Evolutionary conservation across 2,329 filamentous ascomycete species (phyloP).

Genomic region (Diaporthe vaccinii): DNA sequence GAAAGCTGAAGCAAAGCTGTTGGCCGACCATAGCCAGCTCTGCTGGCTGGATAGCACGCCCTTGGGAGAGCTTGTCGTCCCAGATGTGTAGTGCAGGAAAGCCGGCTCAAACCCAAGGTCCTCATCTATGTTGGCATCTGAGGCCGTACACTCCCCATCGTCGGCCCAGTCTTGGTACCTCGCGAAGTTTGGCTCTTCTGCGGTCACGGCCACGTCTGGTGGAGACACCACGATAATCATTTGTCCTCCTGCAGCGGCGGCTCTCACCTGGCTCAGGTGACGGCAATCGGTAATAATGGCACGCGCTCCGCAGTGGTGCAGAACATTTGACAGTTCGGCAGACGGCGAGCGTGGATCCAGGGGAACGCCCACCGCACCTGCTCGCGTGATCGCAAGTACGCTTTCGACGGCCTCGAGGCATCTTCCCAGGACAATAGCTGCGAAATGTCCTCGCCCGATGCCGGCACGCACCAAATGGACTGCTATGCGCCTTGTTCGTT

Average conservation of each 20-base stretch:
- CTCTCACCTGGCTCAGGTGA: background rate
- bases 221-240: slow-evolving; percentile 14
- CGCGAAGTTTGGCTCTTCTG: background rate
- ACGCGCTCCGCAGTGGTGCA: slow-evolving; percentile 4
- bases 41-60: slow-evolving; percentile 17
- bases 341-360: slow-evolving; percentile 19
- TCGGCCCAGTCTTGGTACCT: slow-evolving; percentile 7
- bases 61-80: slow-evolving; percentile 26
- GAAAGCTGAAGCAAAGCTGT: background rate
- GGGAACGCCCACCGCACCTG: slow-evolving; percentile 17
- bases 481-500: slow-evolving; percentile 1
- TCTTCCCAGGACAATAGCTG: slow-evolving; percentile 14
- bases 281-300: slow-evolving; percentile 19
- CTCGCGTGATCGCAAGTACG: slow-evolving; percentile 18
- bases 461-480: background rate
- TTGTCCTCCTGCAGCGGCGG: background rate
- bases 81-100: slow-evolving; percentile 30
- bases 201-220: no score
- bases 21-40: slow-evolving; percentile 21
- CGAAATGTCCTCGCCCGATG: slow-evolving; percentile 7
- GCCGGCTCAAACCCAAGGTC: background rate
- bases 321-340: background rate
- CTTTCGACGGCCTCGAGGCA: slow-evolving; percentile 31
- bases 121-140: background rate
- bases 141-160: background rate